Percentiles rank a stretch among this genome's conserved stretches.
Evolutionary conservation across 2,329 filamentous ascomycete species (phyloP).

Genomic region (Venturia effusa): DNA sequence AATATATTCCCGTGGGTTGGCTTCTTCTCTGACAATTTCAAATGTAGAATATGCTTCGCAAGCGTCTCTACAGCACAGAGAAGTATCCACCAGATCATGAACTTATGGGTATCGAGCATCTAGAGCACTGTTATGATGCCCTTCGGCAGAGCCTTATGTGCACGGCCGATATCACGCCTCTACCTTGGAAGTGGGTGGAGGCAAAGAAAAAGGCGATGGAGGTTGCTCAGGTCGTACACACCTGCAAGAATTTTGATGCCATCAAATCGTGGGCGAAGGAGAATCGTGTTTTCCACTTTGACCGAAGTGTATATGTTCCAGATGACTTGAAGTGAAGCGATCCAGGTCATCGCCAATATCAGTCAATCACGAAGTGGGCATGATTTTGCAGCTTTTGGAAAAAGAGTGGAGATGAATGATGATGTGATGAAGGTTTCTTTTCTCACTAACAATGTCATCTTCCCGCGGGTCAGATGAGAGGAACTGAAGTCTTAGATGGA

Average conservation of each 20-base stretch:
- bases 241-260: conserved; percentile 46
- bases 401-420: too few relatives aligned
- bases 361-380: too few relatives aligned
- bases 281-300: too few relatives aligned
- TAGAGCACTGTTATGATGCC: background rate
- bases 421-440: too few relatives aligned
- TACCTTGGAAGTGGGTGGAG: background rate
- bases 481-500: too few relatives aligned
- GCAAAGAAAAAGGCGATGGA: background rate
- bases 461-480: too few relatives aligned
- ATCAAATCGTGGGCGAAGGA: conserved; percentile 39
- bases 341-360: too few relatives aligned
- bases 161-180: background rate
- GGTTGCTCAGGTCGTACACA: conserved; percentile 25
- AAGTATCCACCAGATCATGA: background rate
- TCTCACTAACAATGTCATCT: too few relatives aligned
- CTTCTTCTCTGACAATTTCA: too few relatives aligned
- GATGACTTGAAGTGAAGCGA: too few relatives aligned
- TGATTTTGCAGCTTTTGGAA: too few relatives aligned
- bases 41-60: conserved; percentile 1
- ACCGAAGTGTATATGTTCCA: too few relatives aligned
- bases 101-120: background rate
- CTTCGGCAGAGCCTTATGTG: background rate
- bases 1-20: background rate
- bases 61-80: background rate